Evolutionary conservation across 805 yeast genomes (phyloP).

Genomic region (Sungouiozyma ichnusensis): DNA sequence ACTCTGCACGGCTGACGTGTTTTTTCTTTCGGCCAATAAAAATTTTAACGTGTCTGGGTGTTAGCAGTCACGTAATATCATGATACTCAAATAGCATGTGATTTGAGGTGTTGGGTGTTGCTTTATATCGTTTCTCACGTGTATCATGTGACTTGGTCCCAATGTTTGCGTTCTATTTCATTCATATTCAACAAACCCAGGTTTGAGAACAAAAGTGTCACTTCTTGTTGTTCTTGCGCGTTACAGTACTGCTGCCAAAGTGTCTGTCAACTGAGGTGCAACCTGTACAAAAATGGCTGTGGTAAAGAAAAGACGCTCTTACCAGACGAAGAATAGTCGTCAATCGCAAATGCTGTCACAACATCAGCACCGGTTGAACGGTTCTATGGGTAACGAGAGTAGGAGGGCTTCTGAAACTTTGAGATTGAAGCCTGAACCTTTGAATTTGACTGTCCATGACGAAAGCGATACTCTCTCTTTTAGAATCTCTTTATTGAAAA

Average conservation of each 20-base stretch:
- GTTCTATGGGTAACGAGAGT: constrained; percentile 8
- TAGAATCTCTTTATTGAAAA: constrained; percentile 17
- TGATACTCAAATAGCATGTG: no score
- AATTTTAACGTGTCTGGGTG: no score
- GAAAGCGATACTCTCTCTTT: constrained; percentile 28
- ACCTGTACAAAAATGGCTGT: constrained; percentile 16
- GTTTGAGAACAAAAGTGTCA: no score
- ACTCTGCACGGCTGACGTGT: no score
- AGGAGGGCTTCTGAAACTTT: constrained; percentile 8
- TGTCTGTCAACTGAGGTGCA: neutral
- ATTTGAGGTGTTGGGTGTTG: no score
- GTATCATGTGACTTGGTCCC: no score
- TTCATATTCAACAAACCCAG: no score
- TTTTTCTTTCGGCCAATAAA: no score
- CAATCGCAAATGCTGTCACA: constrained; percentile 9
- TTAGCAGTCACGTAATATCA: no score
- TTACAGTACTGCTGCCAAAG: neutral
- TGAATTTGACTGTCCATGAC: constrained; percentile 22
- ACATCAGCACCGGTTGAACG: constrained; percentile 11
- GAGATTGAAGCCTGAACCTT: constrained; percentile 20
- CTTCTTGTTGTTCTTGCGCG: no score
- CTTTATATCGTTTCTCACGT: no score
- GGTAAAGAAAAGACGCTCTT: constrained; percentile 19
- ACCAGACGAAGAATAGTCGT: constrained; percentile 13
- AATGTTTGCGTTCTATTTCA: no score